Conservation (phyloP, 1,284 basidiomycete genomes). For the Porogramme epimiltina region DNA sequence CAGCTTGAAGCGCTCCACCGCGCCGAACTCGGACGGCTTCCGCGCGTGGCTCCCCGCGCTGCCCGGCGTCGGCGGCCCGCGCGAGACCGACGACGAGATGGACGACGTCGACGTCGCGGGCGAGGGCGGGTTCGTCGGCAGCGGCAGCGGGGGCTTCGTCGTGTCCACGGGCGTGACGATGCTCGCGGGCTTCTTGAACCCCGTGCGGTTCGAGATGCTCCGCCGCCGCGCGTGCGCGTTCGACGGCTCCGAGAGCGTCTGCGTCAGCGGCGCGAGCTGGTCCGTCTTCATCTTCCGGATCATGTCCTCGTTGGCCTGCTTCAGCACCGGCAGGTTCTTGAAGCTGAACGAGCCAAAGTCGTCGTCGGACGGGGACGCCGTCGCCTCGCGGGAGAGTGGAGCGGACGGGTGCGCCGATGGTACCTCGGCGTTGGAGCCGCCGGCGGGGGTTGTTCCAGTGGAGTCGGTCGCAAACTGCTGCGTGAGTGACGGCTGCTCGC, state of each 20-base stretch:
- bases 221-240: conserved; percentile 62
- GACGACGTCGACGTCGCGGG: conserved; percentile 93
- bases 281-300: conserved; percentile 93
- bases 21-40: conserved; percentile 84
- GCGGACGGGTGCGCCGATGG: conserved; percentile 42
- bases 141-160: conserved; percentile 49
- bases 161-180: conserved; percentile 66
- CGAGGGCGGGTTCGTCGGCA: conserved; percentile 75
- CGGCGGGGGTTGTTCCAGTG: conserved; percentile 29
- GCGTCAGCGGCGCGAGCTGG: conserved; percentile 71
- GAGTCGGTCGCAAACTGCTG: conserved; percentile 50
- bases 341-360: conserved; percentile 99
- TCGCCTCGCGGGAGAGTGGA: conserved; percentile 49
- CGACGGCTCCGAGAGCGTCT: conserved; percentile 69
- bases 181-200: conserved; percentile 75
- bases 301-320: conserved; percentile 98
- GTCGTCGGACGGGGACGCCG: conserved; percentile 62
- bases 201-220: conserved; percentile 63
- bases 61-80: conserved; percentile 75
- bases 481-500: conserved; percentile 59
- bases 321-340: conserved; percentile 96
- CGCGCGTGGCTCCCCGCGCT: conserved; percentile 64
- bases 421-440: conserved; percentile 33
- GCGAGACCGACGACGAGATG: conserved; percentile 88
- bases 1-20: conserved; percentile 84